Evolutionary conservation across 2,329 filamentous ascomycete species (phyloP).

Genomic region (Onygena corvina): DNA sequence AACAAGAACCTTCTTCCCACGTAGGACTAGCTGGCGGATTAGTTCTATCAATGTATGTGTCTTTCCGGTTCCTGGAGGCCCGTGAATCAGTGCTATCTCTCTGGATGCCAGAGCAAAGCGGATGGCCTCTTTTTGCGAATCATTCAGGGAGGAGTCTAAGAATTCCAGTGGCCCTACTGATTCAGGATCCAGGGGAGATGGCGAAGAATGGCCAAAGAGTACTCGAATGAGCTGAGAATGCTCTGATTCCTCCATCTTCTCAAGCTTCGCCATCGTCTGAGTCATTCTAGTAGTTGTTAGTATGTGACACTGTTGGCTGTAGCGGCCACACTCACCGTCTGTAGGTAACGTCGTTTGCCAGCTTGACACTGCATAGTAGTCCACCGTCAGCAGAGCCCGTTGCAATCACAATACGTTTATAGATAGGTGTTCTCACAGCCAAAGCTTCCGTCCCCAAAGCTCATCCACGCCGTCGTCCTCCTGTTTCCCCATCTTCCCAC

Average conservation of each 20-base stretch:
- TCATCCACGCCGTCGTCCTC: constrained; percentile 37
- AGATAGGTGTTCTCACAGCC: constrained; percentile 43
- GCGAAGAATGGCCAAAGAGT: constrained; percentile 47
- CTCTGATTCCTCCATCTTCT: constrained; percentile 44
- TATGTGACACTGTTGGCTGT: background rate
- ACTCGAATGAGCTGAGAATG: constrained; percentile 48
- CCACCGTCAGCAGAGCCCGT: constrained; percentile 10
- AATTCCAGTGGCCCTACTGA: constrained; percentile 40
- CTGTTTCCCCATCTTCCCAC: constrained; percentile 26
- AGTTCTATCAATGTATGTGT: constrained; percentile 93
- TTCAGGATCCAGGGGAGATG: constrained; percentile 40
- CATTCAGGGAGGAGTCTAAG: constrained; percentile 45
- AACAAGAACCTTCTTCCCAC: constrained; percentile 66
- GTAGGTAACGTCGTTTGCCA: constrained; percentile 55
- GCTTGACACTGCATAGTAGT: constrained; percentile 42
- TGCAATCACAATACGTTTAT: background rate
- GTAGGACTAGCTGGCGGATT: constrained; percentile 75
- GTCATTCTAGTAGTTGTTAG: constrained; percentile 40
- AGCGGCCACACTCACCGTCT: constrained; percentile 40
- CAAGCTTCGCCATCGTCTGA: constrained; percentile 50
- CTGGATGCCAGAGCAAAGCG: constrained; percentile 71
- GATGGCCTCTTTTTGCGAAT: constrained; percentile 52
- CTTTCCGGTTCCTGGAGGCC: constrained; percentile 90
- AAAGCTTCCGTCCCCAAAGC: constrained; percentile 46
- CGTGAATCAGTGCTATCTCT: constrained; percentile 84